A percentile compares a stretch with the other conserved stretches of the same genome.
Evolutionary conservation across 257 asterid genomes (phyloP).

Genomic region (Solanum dulcamara): DNA sequence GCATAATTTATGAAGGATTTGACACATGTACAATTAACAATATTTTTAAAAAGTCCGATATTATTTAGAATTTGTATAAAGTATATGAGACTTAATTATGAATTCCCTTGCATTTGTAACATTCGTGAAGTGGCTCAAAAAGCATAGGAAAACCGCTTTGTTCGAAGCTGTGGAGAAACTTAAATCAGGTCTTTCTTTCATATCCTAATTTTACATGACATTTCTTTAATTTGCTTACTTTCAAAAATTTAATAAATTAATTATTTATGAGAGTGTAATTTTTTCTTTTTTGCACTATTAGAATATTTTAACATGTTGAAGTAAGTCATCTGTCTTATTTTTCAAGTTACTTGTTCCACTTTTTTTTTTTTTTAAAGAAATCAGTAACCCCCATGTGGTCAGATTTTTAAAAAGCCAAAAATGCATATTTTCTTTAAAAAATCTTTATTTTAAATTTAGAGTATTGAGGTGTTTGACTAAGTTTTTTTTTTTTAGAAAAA

Average conservation of each 20-base stretch:
- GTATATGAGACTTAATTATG: not conserved
- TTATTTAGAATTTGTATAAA: not conserved
- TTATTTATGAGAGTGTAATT: not conserved
- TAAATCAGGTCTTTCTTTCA: conserved; percentile 33
- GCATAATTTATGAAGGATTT: not conserved
- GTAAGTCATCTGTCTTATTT: not conserved
- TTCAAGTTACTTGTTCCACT: not conserved
- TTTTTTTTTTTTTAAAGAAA: too few species aligned
- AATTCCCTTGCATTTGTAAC: not conserved
- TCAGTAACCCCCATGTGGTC: not conserved
- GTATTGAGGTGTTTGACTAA: not conserved
- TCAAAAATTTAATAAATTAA: not conserved
- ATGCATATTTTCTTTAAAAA: not conserved
- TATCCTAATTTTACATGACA: not conserved
- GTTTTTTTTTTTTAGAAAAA: too few species aligned
- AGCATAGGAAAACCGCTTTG: conserved; percentile 44
- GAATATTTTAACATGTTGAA: not conserved
- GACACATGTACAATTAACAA: not conserved
- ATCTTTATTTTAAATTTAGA: not conserved
- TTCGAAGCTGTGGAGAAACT: conserved; percentile 66
- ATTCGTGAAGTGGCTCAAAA: conserved; percentile 50
- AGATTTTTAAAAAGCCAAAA: not conserved
- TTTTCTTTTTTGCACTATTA: too few species aligned
- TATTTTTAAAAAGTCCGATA: not conserved
- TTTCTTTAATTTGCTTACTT: not conserved